These are phyloP conservation scores for Leccinum boreale DNA, from an alignment of 768 basidiomycete species.

Conservation along the genomic window DNA sequence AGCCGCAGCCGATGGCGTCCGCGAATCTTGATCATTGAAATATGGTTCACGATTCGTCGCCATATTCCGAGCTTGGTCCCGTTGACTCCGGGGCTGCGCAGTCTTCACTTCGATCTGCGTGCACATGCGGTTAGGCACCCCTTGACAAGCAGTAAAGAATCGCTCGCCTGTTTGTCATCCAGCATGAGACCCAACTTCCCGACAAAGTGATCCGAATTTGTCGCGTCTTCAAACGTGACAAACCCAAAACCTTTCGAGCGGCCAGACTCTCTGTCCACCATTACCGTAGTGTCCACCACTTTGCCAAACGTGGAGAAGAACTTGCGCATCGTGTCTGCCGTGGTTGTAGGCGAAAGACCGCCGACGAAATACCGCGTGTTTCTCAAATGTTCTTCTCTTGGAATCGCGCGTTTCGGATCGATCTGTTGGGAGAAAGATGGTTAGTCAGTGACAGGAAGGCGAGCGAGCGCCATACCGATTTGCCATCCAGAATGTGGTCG, in stretches of 20 bases:
- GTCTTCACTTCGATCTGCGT: constrained; percentile 77
- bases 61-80: constrained; percentile 47
- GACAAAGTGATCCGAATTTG: constrained; percentile 62
- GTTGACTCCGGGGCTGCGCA: constrained; percentile 69
- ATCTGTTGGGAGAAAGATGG: constrained; percentile 46
- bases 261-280: constrained; percentile 76
- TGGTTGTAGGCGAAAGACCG: constrained; percentile 64
- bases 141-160: background rate
- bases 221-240: constrained; percentile 71
- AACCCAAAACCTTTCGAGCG: constrained; percentile 84
- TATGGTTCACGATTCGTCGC: constrained; percentile 23
- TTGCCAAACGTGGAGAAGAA: constrained; percentile 75
- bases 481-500: constrained; percentile 75
- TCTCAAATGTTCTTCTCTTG: constrained; percentile 71
- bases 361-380: constrained; percentile 84
- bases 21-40: constrained; percentile 36
- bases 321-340: constrained; percentile 64
- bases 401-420: constrained; percentile 85
- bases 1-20: constrained; percentile 31
- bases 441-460: background rate
- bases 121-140: background rate
- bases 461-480: constrained; percentile 49
- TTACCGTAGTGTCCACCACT: constrained; percentile 81
- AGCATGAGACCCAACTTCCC: constrained; percentile 63
- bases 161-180: constrained; percentile 71